Conservation (phyloP, 2,329 filamentous ascomycete genomes). For the Phoma herbarum region DNA sequence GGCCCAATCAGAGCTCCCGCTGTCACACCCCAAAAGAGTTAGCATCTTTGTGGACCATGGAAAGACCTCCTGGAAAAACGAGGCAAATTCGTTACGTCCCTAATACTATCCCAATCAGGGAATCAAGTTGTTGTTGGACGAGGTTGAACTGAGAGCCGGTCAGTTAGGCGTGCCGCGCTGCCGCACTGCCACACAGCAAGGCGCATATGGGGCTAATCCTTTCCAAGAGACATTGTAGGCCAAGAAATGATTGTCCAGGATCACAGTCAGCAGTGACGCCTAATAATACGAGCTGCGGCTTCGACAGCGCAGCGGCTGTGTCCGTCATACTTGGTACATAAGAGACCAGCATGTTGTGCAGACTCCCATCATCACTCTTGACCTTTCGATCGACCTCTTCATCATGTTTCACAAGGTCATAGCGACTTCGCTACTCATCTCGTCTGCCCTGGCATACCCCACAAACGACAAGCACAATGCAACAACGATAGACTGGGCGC, state of each 20-base stretch:
- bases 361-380: not conserved
- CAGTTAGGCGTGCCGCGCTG: slow-evolving; percentile 1
- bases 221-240: slow-evolving; percentile 2
- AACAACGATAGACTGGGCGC: slow-evolving; percentile 17
- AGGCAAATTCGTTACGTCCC: not conserved
- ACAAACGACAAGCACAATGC: slow-evolving; percentile 5
- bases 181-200: slow-evolving; percentile 17
- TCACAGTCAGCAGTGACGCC: slow-evolving; percentile 12
- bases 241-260: slow-evolving; percentile 3
- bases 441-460: slow-evolving; percentile 12
- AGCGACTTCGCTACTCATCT: slow-evolving; percentile 11
- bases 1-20: not conserved
- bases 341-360: not conserved
- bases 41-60: not conserved
- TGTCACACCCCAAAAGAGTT: not conserved
- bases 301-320: slow-evolving; percentile 7
- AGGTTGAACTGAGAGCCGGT: not conserved
- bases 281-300: slow-evolving; percentile 1
- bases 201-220: slow-evolving; percentile 7
- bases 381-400: not conserved
- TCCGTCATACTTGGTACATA: slow-evolving; percentile 8
- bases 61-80: not conserved
- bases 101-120: not conserved
- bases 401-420: slow-evolving; percentile 16
- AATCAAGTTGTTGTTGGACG: not conserved